phyloP scores from a whole-genome alignment of 148 eudicot species.

The Amaranthus palmeri region DNA sequence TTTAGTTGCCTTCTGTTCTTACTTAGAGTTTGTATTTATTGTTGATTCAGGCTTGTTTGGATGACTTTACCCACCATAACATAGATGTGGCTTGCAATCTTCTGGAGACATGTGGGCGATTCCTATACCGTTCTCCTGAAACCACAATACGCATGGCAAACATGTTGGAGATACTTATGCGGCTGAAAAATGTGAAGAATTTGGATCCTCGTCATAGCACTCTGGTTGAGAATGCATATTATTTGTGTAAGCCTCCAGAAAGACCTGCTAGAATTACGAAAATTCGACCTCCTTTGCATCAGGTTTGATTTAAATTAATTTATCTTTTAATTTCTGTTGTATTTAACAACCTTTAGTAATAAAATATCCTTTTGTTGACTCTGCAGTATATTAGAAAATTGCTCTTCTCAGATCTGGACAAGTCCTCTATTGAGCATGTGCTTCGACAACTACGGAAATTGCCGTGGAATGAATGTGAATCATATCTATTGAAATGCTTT shows the following conservation, averaged over 20 bases:
- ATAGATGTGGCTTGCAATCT: slow-evolving; percentile 99
- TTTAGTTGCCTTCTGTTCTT: neutral
- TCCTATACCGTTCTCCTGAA: slow-evolving; percentile 92
- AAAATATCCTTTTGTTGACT: slow-evolving; percentile 21
- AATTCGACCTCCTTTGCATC: slow-evolving; percentile 96
- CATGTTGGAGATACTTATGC: slow-evolving; percentile 97
- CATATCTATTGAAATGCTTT: slow-evolving; percentile 84
- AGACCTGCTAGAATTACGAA: slow-evolving; percentile 88
- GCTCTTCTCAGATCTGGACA: slow-evolving; percentile 90
- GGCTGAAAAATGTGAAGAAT: slow-evolving; percentile 93
- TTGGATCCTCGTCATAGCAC: slow-evolving; percentile 99
- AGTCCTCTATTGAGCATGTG: slow-evolving; percentile 88
- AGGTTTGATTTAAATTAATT: slow-evolving; percentile 41
- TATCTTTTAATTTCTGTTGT: slow-evolving; percentile 7
- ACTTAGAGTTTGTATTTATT: slow-evolving; percentile 11
- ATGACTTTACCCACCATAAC: slow-evolving; percentile 94
- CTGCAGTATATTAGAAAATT: slow-evolving; percentile 90
- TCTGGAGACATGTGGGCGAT: slow-evolving; percentile 97
- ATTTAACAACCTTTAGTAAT: slow-evolving; percentile 2
- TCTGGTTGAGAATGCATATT: slow-evolving; percentile 97
- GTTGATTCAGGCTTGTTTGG: slow-evolving; percentile 73
- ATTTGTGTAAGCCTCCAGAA: slow-evolving; percentile 94
- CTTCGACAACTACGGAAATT: slow-evolving; percentile 94
- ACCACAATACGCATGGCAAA: slow-evolving; percentile 86
- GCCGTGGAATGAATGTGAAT: slow-evolving; percentile 92